Conservation (phyloP, 139 green algal species). For the Ettlia oleoabundans region DNA sequence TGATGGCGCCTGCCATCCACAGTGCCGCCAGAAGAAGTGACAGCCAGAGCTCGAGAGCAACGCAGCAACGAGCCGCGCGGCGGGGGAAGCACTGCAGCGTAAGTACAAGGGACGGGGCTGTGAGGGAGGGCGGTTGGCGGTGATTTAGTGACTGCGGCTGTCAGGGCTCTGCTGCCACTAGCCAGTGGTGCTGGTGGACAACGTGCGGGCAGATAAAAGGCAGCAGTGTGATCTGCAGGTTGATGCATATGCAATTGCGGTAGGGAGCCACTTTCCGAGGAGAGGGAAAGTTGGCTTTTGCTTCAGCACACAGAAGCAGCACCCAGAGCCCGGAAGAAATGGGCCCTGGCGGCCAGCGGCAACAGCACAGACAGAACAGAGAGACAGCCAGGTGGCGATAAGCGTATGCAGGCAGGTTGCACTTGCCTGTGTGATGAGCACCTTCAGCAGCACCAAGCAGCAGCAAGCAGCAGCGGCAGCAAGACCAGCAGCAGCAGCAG, state of each 20-base stretch:
- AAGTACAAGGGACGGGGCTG: not conserved
- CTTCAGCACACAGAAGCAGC: no score
- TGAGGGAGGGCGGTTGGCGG: not conserved
- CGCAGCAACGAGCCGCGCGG: not conserved
- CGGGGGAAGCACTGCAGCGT: slow-evolving; percentile 5
- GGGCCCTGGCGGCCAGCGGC: not conserved
- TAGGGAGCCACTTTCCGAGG: no score
- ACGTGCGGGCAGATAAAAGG: no score
- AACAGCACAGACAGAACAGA: not conserved
- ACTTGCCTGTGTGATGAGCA: slow-evolving; percentile 18
- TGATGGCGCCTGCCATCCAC: not conserved
- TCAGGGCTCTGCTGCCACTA: no score
- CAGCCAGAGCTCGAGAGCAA: not conserved
- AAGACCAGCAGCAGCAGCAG: no score
- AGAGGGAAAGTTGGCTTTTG: no score
- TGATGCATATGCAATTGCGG: no score
- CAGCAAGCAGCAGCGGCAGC: not conserved
- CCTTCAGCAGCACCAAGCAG: not conserved
- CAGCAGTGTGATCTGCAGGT: no score
- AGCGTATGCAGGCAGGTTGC: not conserved
- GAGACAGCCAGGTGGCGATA: not conserved
- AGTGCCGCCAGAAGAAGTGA: not conserved
- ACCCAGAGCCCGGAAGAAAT: not conserved
- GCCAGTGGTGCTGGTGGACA: no score
- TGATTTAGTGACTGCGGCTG: not conserved